Evolutionary conservation across 495 filamentous ascomycete genomes (phyloP).

Genomic region (Delitschia confertaspora): DNA sequence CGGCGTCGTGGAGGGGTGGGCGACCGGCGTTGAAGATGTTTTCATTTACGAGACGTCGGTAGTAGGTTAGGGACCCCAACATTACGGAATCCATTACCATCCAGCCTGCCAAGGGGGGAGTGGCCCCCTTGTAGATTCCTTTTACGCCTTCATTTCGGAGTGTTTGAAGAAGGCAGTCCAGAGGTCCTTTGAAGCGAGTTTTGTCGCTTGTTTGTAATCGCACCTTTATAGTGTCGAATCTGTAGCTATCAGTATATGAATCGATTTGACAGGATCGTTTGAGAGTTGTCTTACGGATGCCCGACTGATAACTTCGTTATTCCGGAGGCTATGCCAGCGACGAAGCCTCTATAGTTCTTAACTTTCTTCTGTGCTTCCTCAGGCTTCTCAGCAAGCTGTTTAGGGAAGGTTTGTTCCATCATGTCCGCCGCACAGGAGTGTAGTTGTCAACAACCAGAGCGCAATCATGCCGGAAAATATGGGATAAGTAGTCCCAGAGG

Average conservation of each 20-base stretch:
- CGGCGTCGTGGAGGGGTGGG: no score
- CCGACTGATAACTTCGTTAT: constrained; percentile 78
- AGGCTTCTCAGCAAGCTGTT: constrained; percentile 3
- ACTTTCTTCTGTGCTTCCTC: constrained; percentile 10
- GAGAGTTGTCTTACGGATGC: constrained; percentile 49
- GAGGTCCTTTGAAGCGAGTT: constrained; percentile 69
- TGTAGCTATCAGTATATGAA: constrained; percentile 17
- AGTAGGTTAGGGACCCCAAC: constrained; percentile 84
- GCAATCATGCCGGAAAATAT: no score
- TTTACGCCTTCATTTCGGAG: constrained; percentile 67
- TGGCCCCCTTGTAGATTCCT: constrained; percentile 85
- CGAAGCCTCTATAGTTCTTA: constrained; percentile 77
- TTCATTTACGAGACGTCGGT: constrained; percentile 70
- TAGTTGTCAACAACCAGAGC: no score
- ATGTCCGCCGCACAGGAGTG: no score
- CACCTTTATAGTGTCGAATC: constrained; percentile 94
- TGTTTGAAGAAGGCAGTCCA: constrained; percentile 79
- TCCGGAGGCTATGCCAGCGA: constrained; percentile 87
- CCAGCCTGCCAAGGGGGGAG: constrained; percentile 87
- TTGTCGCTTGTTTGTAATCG: constrained; percentile 80
- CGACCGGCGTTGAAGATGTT: constrained; percentile 56
- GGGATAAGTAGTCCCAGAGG: no score
- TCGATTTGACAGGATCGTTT: not conserved
- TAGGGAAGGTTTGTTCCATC: constrained; percentile 12
- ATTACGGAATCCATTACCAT: constrained; percentile 61